Evolutionary conservation across 805 yeast species (phyloP).

Genomic region (Hemisphaericaspora nanyangensis): DNA sequence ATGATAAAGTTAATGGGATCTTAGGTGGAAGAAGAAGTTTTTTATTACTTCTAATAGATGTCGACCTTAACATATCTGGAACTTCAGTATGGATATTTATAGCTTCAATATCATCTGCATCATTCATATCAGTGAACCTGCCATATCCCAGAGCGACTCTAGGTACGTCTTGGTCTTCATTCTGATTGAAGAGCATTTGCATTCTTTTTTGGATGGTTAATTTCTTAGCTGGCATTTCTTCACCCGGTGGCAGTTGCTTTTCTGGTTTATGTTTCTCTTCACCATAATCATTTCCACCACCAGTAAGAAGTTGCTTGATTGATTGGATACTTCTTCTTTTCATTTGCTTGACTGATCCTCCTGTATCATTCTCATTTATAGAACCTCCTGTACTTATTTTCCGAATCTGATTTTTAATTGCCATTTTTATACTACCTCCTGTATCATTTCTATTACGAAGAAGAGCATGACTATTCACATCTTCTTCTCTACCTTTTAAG

Average conservation of each 20-base stretch:
- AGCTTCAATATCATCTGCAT: conserved; percentile 31
- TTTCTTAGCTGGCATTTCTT: conserved; percentile 15
- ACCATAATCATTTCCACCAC: conserved; percentile 11
- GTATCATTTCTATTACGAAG: conserved; percentile 25
- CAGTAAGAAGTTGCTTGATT: conserved; percentile 27
- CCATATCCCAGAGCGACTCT: conserved; percentile 84
- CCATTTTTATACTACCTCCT: conserved; percentile 36
- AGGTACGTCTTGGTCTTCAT: conserved; percentile 40
- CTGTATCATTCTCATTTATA: conserved; percentile 16
- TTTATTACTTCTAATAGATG: neutral
- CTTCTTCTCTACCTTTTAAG: conserved; percentile 30
- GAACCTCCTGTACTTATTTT: conserved; percentile 38
- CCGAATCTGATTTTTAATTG: conserved; percentile 31
- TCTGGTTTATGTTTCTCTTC: neutral
- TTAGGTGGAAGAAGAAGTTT: conserved; percentile 27
- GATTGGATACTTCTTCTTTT: conserved; percentile 20
- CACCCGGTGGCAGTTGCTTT: neutral
- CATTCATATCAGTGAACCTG: conserved; percentile 51
- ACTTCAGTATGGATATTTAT: conserved; percentile 17
- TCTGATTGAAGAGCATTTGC: conserved; percentile 43
- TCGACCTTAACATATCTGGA: conserved; percentile 1
- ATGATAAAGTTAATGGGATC: conserved; percentile 30
- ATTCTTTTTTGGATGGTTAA: conserved; percentile 53
- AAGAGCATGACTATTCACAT: neutral
- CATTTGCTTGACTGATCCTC: conserved; percentile 13